Evolutionary conservation across 495 filamentous ascomycete genomes (phyloP), one percentile per base, ranked within the genome.

Genomic region (Sordaria brevicollis): DNA sequence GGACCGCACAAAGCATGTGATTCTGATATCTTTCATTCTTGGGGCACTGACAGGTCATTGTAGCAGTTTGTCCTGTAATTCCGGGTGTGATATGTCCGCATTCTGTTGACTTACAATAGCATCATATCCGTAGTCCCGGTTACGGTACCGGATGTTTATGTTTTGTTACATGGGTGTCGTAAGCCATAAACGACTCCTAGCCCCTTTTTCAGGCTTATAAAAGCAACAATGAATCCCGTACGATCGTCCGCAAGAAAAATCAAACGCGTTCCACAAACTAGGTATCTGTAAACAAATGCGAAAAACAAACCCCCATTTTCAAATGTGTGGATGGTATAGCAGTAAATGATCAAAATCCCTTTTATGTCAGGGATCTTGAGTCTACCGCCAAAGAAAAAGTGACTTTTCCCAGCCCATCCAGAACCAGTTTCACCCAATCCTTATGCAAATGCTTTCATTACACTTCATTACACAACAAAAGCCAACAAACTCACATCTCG

Each of bases 401-500:
- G 13, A 65, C 68, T 67, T 70, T 68, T 35, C 36, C 35, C 15
- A 37, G 33, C 35, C 35, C 33, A 69, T 62, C 19, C 35, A 11
- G 35, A 39, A 21, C 33, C 13, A 35, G 31, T 6, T 62, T 62
- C 25, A 62, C 25, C n/a, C 49, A 62, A 31, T 29, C 49, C 25
- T 33, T 31, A 62, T 62, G 49, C 49, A 62, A 62, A 62, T 67
- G 19, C 17, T 21, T n/a, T 67, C 36, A 35, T 67, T 67, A 35
- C 65, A 35, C 21, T 37, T 67, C 66, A 67, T 25, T 41, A 36
- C 66, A 67, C 29, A 21, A 5, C 35, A 13, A n/a, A 31, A 62
- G 34, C 33, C 35, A 13, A 37, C 92, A 86, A 68, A 89, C 84
- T 79, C 71, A 82, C 74, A 79, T 73, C 66, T 77, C 80, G 67